phyloP scores from a whole-genome alignment of 1,284 basidiomycete species.

The Tylopilus sp. region DNA sequence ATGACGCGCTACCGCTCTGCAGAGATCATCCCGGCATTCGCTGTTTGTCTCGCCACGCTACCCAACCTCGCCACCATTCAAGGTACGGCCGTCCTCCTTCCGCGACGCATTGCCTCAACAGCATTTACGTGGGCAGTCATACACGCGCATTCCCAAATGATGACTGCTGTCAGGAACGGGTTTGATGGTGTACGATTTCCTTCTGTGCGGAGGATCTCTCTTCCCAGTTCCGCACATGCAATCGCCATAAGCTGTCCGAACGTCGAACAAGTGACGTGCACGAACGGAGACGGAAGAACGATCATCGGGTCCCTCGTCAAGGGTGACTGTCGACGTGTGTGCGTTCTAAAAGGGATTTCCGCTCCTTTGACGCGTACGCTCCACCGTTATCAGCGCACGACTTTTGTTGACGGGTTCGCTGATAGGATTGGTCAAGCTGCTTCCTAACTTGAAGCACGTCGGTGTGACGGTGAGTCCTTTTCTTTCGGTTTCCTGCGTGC shows the following conservation, averaged over 20 bases:
- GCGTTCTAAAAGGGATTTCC: constrained; percentile 7
- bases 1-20: constrained; percentile 1
- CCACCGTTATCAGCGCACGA: constrained; percentile 14
- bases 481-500: neutral
- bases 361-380: neutral
- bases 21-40: constrained; percentile 31
- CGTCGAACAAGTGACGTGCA: constrained; percentile 25
- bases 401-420: neutral
- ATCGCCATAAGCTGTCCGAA: constrained; percentile 34
- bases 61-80: constrained; percentile 37
- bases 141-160: constrained; percentile 18
- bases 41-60: constrained; percentile 29
- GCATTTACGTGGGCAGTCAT: constrained; percentile 2
- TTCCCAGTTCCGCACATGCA: constrained; percentile 31
- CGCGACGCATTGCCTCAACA: neutral
- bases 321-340: constrained; percentile 4
- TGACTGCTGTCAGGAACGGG: constrained; percentile 25
- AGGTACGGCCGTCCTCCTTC: constrained; percentile 1
- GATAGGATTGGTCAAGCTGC: constrained; percentile 1
- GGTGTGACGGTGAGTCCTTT: neutral
- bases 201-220: constrained; percentile 27
- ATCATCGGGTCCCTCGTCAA: constrained; percentile 12
- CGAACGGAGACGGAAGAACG: constrained; percentile 9
- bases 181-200: constrained; percentile 29
- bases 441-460: constrained; percentile 10